These are phyloP conservation scores for Sungouiella blattae DNA, from an alignment of 805 yeast genomes.

Conservation along the genomic window DNA sequence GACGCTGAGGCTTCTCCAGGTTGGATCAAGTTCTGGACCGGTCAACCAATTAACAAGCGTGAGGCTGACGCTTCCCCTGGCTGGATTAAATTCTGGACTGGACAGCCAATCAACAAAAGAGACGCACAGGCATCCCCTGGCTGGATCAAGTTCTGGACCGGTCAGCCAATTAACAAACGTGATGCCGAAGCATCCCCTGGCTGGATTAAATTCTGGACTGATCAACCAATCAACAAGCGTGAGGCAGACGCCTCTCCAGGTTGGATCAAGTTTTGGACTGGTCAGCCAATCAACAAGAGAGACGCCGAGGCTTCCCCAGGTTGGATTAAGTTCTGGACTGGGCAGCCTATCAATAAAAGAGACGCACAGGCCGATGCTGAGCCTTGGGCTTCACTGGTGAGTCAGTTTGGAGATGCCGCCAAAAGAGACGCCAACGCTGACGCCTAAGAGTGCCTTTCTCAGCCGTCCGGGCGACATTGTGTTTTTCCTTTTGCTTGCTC, in stretches of 20 bases:
- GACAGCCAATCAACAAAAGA: slow-evolving; percentile 11
- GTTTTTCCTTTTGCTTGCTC: background rate
- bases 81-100: slow-evolving; percentile 4
- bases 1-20: slow-evolving; percentile 7
- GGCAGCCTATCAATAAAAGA: slow-evolving; percentile 3
- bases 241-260: slow-evolving; percentile 3
- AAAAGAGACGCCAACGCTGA: slow-evolving; percentile 10
- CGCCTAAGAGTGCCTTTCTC: background rate
- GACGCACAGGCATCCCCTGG: slow-evolving; percentile 8
- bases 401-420: slow-evolving; percentile 6
- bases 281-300: slow-evolving; percentile 10
- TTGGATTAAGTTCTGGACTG: slow-evolving; percentile 5
- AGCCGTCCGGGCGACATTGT: too few relatives aligned
- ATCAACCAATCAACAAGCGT: slow-evolving; percentile 6
- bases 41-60: slow-evolving; percentile 6
- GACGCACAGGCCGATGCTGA: slow-evolving; percentile 11
- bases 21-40: slow-evolving; percentile 12
- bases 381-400: slow-evolving; percentile 7
- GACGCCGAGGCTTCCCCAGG: slow-evolving; percentile 12
- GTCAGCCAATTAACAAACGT: slow-evolving; percentile 2
- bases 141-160: slow-evolving; percentile 5
- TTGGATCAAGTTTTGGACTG: slow-evolving; percentile 4
- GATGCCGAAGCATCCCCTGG: slow-evolving; percentile 6
- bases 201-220: slow-evolving; percentile 11
- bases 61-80: slow-evolving; percentile 8